phyloP scores from a whole-genome alignment of 1,284 basidiomycete genomes.

The Ceratobasidium sp. region DNA sequence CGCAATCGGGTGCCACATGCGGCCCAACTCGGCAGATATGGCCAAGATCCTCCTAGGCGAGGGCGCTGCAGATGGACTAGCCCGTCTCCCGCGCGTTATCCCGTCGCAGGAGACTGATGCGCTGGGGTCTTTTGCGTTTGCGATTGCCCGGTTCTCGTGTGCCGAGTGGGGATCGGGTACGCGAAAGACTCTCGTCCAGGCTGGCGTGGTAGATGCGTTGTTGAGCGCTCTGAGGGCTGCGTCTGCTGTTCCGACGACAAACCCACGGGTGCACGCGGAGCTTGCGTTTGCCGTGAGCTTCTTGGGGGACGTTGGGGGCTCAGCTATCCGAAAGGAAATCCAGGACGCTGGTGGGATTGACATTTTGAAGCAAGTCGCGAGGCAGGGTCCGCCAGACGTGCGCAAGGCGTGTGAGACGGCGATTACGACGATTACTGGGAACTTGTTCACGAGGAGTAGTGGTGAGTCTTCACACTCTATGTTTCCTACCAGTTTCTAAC shows the following conservation, averaged over 20 bases:
- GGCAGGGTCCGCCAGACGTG: conserved; percentile 43
- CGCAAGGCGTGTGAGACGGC: conserved; percentile 47
- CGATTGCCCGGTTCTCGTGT: conserved; percentile 48
- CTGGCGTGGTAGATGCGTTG: conserved; percentile 48
- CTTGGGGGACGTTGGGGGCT: conserved; percentile 48
- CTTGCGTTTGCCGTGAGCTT: conserved; percentile 47
- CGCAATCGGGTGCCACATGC: conserved; percentile 49
- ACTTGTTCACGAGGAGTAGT: conserved; percentile 48
- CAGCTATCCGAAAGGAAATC: conserved; percentile 48
- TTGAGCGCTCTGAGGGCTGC: conserved; percentile 47
- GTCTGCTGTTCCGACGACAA: conserved; percentile 43
- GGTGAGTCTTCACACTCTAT: conserved; percentile 24
- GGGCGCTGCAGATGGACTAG: conserved; percentile 47
- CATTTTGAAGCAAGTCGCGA: conserved; percentile 47
- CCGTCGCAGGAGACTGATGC: conserved; percentile 43
- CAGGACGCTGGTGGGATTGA: conserved; percentile 48
- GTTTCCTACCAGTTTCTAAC: not conserved
- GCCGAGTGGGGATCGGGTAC: conserved; percentile 48
- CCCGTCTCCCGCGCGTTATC: conserved; percentile 47
- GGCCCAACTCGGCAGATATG: conserved; percentile 49
- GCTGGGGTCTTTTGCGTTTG: conserved; percentile 48
- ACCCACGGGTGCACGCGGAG: conserved; percentile 47
- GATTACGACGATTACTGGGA: conserved; percentile 48
- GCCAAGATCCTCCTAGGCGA: conserved; percentile 47
- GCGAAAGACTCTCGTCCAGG: conserved; percentile 47